Evolutionary conservation across 495 filamentous ascomycete species (phyloP), one percentile per base, ranked within the genome.

Genomic region (Podospora conica): DNA sequence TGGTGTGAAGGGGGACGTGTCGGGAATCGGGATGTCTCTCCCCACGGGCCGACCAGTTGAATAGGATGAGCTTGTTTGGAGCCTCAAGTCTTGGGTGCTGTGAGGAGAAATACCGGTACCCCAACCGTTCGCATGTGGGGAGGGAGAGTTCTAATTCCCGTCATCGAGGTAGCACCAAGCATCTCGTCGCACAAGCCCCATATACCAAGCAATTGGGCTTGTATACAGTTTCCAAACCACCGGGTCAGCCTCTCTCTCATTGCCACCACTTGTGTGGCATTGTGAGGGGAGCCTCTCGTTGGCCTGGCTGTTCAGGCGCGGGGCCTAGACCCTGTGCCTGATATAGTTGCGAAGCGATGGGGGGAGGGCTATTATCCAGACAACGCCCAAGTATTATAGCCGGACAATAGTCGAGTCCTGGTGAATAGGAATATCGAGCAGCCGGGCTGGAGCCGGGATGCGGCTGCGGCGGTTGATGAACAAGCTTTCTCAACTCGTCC

Each of bases 361-460:
- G 40, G 33, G 40, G 40, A 48, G 40, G 40, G 40, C 40, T 58
- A 69, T 72, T 72, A 69, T 63, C 70, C 67, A 69, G 58, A 48
- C 23, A 66, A 8, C 40, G 15, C n/a, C 1, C 6, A 48, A 6
- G 40, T 9, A n/a, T 7, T 48, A n/a, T 48, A 69, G 65, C 70
- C 67, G 67, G 58, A 29, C 29, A 66, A 8, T 21, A 20, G 40
- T 61, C 48, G 65, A 65, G 69, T 64, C 66, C 59, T 23, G n/a
- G 9, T 1, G 24, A 8, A 24, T 6, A 9, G 3, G 3, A 9
- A 40, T 11, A 25, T 29, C 12, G 23, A 40, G 9, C 60, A 54
- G 21, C 15, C 40, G 40, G 40, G 40, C 18, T 48, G 9, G 54
- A 54, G 21, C 15, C 40, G 40, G 40, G 40, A 48, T 48, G 40